A percentile compares a stretch with the other conserved stretches of the same genome.
Conservation (phyloP, 352 stramenopile species). For the Globisporangium acanthophoron region DNA sequence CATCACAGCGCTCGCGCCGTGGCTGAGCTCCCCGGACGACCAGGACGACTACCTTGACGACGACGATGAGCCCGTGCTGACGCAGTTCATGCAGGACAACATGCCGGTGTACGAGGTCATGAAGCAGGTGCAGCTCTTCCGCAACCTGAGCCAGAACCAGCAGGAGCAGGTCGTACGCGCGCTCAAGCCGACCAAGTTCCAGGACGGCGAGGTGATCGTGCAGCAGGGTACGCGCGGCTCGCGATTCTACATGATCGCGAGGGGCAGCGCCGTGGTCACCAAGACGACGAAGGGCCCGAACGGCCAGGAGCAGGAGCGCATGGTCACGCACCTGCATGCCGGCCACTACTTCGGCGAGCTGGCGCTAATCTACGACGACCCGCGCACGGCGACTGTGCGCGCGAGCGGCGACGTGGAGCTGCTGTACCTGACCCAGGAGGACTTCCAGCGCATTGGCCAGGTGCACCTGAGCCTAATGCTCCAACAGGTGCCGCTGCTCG, state of each 20-base stretch:
- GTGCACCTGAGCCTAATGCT: constrained; percentile 87
- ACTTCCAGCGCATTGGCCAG: constrained; percentile 85
- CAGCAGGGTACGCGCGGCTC: constrained; percentile 81
- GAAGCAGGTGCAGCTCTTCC: constrained; percentile 83
- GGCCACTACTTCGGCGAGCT: constrained; percentile 93
- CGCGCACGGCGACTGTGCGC: constrained; percentile 74
- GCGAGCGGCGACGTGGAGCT: constrained; percentile 76
- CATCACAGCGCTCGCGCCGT: constrained; percentile 51
- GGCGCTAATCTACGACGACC: constrained; percentile 90
- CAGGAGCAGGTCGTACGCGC: constrained; percentile 84
- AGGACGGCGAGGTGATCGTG: constrained; percentile 79
- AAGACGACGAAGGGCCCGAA: constrained; percentile 47
- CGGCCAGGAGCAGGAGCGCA: constrained; percentile 58
- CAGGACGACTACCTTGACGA: constrained; percentile 59
- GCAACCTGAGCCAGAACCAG: constrained; percentile 83
- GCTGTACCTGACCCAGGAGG: constrained; percentile 80
- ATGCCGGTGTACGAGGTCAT: constrained; percentile 87
- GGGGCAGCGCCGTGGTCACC: constrained; percentile 81
- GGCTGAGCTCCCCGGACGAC: constrained; percentile 65
- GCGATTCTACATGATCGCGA: constrained; percentile 89
- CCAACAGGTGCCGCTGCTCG: constrained; percentile 77
- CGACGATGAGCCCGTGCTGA: constrained; percentile 60
- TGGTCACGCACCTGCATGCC: constrained; percentile 86
- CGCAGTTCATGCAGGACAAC: constrained; percentile 75
- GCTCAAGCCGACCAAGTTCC: constrained; percentile 83